These are phyloP conservation scores for Pulicaria dysenterica DNA, from an alignment of 129 eudicot genomes.

Conservation along the genomic window DNA sequence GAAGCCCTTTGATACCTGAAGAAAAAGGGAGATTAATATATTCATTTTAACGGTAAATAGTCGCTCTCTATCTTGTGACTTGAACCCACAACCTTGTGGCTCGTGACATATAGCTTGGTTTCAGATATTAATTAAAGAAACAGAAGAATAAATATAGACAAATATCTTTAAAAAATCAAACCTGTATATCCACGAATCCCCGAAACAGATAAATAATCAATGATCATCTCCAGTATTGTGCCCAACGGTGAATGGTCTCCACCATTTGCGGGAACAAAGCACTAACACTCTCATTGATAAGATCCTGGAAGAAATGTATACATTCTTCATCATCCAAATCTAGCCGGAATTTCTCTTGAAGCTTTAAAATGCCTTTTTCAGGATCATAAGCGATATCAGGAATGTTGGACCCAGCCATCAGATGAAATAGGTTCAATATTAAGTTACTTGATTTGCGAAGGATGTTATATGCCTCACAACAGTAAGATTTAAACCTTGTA, in stretches of 20 bases:
- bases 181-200: slow-evolving; percentile 15
- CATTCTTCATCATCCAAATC: slow-evolving; percentile 97
- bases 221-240: slow-evolving; percentile 96
- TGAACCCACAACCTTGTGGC: too few species aligned
- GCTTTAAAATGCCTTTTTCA: slow-evolving; percentile 97
- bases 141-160: too few species aligned
- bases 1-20: slow-evolving; percentile 18
- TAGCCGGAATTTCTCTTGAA: slow-evolving; percentile 96
- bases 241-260: slow-evolving; percentile 99
- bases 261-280: slow-evolving; percentile 99
- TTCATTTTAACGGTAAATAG: too few species aligned
- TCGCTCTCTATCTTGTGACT: too few species aligned
- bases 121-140: too few species aligned
- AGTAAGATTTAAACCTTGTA: slow-evolving; percentile 91
- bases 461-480: slow-evolving; percentile 98
- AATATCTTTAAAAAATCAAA: slow-evolving; percentile 7
- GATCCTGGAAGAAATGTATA: slow-evolving; percentile 97
- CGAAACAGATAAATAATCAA: not conserved
- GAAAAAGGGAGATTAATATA: slow-evolving; percentile 1
- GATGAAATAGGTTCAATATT: slow-evolving; percentile 80
- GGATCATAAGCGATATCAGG: slow-evolving; percentile 99
- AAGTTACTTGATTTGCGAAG: slow-evolving; percentile 96
- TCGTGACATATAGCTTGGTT: too few species aligned
- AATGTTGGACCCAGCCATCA: slow-evolving; percentile 98
- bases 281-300: slow-evolving; percentile 95